Base-by-base conservation (phyloP, 1,284 basidiomycete genomes). In the Sporisorium sorghi region DNA sequence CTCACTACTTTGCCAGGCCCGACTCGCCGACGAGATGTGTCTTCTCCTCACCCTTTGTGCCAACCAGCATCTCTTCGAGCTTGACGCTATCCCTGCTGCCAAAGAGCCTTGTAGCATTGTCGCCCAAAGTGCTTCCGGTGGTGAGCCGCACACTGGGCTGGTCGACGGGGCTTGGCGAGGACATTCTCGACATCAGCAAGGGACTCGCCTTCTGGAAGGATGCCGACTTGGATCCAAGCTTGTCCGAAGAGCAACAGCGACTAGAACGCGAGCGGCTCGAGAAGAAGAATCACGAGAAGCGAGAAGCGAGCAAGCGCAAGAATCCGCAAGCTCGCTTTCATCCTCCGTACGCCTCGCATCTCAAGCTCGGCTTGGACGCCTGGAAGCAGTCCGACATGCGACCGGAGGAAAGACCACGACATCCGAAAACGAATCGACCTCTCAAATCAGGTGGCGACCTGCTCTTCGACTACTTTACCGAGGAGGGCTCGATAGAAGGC, bases 281-380 rank as follows among this genome's bases (percentile, higher is more conserved):
- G 30, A 21, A 24, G 28, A 66, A 66, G 52, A 59, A 66, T 37
- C 56, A 46, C 37, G 55, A 66, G 35, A 44, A 40, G 14, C 57
- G 57, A 14, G n/a, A 28, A 19, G 37, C 40, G 8, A 59, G 63
- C 30, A 14, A 43, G 47, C 51, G 43, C 14, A 66, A 59, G 46
- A 32, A 48, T 40, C 63, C 63, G 3, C 17, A 39, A 9, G 63
- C 63, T 19, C 56, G 63, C 8, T 66, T 66, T 39, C 63, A 66
- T 32, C 63, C 63, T 24, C 63, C 63, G 5, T 66, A 66, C 51
- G n/a, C 49, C 1, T 55, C 63, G 11, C 63, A 66, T 23, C 51
- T 58, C 35, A 59, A 66, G 23, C 21, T 33, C 17, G 63, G 46
- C 19, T 21, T 66, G 19, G 50, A 66, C 35, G 63, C 63, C 7